phyloP scores from a whole-genome alignment of 805 yeast species.

The Ascoidea tarda region DNA sequence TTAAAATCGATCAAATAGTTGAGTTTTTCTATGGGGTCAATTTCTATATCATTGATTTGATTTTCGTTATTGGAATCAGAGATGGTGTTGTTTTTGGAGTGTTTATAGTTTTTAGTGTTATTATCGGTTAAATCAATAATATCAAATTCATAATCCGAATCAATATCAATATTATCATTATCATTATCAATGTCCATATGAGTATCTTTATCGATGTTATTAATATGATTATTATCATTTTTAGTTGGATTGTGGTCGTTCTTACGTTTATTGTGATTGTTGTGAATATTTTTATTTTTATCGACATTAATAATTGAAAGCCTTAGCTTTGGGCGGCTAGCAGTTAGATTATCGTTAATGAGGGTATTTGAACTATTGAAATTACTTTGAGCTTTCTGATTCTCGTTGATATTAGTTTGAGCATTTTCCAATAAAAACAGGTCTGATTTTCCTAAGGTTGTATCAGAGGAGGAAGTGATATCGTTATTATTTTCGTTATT shows the following conservation, averaged over 20 bases:
- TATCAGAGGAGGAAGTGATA: too few relatives aligned
- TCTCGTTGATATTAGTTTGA: background rate
- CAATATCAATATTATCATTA: background rate
- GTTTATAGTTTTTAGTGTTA: too few relatives aligned
- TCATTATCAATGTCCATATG: background rate
- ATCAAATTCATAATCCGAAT: too few relatives aligned
- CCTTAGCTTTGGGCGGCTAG: too few relatives aligned
- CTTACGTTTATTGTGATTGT: background rate
- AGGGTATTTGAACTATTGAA: too few relatives aligned
- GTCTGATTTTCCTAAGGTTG: too few relatives aligned
- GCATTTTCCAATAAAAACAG: background rate
- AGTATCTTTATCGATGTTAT: background rate
- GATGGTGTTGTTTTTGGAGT: background rate
- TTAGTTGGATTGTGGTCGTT: background rate
- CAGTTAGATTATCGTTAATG: too few relatives aligned
- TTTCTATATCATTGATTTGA: conserved; percentile 6
- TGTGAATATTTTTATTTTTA: background rate
- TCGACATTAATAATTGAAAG: background rate
- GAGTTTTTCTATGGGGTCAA: conserved; percentile 2
- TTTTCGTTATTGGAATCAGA: conserved; percentile 5
- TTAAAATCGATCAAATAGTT: conserved; percentile 1
- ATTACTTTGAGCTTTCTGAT: too few relatives aligned
- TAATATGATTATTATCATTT: background rate
- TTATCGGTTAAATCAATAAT: too few relatives aligned
- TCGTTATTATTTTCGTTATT: background rate